Percentiles rank a stretch among this genome's conserved stretches.
These are phyloP conservation scores for Citrus inodora DNA, from an alignment of 345 rosid species.

Conservation along the genomic window DNA sequence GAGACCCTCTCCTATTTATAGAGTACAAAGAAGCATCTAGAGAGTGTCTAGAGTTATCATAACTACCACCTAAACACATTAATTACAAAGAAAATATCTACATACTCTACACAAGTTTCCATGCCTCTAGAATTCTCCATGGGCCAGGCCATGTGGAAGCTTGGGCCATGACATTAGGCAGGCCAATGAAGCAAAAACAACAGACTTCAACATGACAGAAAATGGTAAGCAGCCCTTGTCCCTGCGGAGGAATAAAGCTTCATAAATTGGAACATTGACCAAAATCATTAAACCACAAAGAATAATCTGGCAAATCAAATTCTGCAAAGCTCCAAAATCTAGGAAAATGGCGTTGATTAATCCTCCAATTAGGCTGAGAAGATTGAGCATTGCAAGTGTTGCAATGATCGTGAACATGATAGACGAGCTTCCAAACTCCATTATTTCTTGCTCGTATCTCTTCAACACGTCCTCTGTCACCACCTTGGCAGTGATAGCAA, in stretches of 20 bases:
- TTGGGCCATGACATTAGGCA: conserved; percentile 4
- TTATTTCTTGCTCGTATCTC: conserved; percentile 34
- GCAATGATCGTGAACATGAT: conserved; percentile 30
- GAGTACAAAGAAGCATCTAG: no score
- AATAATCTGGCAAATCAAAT: conserved; percentile 15
- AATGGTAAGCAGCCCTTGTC: conserved; percentile 27
- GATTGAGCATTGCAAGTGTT: conserved; percentile 41
- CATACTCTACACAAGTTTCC: no score
- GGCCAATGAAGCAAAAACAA: conserved; percentile 27
- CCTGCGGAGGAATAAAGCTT: conserved; percentile 31
- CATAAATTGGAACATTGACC: conserved; percentile 28
- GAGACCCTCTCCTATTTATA: no score
- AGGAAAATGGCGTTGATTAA: not conserved
- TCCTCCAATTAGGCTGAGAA: not conserved
- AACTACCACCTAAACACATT: no score
- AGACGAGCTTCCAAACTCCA: conserved; percentile 42
- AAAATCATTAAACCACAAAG: conserved; percentile 27
- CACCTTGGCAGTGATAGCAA: conserved; percentile 35
- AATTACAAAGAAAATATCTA: no score
- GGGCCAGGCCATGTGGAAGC: no score
- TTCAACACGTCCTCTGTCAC: conserved; percentile 28
- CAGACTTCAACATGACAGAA: conserved; percentile 26
- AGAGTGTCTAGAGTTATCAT: no score
- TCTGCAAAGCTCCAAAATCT: not conserved
- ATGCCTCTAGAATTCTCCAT: no score